These are phyloP conservation scores for Trichoderma atrobrunneum DNA, from an alignment of 2,329 filamentous ascomycete genomes.

Conservation along the genomic window DNA sequence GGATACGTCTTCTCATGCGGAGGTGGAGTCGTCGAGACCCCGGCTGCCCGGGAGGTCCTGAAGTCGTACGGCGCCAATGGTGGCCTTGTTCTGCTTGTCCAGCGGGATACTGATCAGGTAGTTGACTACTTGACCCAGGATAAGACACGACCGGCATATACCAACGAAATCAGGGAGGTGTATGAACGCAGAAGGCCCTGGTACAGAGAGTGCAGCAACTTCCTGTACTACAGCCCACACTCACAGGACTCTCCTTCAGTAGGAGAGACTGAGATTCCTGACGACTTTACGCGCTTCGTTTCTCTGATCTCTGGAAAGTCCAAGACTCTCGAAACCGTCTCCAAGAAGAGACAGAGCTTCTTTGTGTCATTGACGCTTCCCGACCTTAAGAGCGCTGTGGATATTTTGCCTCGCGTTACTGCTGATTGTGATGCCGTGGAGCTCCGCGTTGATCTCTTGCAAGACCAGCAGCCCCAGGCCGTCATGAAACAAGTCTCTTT, in stretches of 20 bases:
- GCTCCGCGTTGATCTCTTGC: constrained; percentile 84
- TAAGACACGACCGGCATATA: constrained; percentile 87
- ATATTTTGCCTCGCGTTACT: constrained; percentile 67
- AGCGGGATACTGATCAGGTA: constrained; percentile 82
- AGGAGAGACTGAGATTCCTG: constrained; percentile 24
- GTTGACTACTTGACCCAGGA: constrained; percentile 86
- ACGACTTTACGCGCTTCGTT: constrained; percentile 39
- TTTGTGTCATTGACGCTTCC: constrained; percentile 90
- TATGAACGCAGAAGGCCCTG: constrained; percentile 86
- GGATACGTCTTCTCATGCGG: constrained; percentile 90
- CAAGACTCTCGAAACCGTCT: constrained; percentile 46
- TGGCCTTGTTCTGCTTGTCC: constrained; percentile 82
- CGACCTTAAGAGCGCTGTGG: constrained; percentile 61
- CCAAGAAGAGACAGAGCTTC: constrained; percentile 69
- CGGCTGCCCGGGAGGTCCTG: constrained; percentile 74
- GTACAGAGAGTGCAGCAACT: constrained; percentile 91
- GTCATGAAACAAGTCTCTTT: constrained; percentile 78
- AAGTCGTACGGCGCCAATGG: constrained; percentile 69
- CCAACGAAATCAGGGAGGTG: constrained; percentile 87
- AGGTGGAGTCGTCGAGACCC: constrained; percentile 85
- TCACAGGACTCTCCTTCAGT: constrained; percentile 29
- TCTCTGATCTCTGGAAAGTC: constrained; percentile 38
- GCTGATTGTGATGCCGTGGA: constrained; percentile 92
- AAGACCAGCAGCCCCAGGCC: constrained; percentile 72
- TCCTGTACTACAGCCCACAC: constrained; percentile 84